Evolutionary conservation across 345 rosid genomes (phyloP).

Genomic region (Turnera subulata): DNA sequence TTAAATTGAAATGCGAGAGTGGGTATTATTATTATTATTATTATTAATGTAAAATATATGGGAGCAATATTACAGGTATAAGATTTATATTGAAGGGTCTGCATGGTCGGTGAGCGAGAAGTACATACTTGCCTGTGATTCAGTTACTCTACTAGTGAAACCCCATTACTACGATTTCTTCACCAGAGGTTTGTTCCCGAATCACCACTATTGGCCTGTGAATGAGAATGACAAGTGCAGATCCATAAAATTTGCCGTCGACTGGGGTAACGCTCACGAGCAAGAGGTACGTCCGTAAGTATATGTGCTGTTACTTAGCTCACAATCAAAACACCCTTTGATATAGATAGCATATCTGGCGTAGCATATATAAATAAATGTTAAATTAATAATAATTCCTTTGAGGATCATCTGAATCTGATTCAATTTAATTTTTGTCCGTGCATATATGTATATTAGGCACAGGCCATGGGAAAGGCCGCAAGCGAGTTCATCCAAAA

Average conservation of each 20-base stretch:
- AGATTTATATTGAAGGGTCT: conserved; percentile 21
- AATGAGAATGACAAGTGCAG: conserved; percentile 8
- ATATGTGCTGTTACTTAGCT: background rate
- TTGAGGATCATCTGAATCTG: too few relatives aligned
- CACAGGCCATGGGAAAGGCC: conserved; percentile 52
- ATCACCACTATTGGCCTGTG: conserved; percentile 22
- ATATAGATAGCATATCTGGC: background rate
- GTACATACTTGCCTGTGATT: conserved; percentile 21
- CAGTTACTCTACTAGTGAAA: conserved; percentile 11
- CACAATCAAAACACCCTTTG: background rate
- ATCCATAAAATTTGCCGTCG: conserved; percentile 17
- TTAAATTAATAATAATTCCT: too few relatives aligned
- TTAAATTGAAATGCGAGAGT: background rate
- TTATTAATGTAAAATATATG: too few relatives aligned
- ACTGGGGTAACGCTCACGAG: conserved; percentile 16
- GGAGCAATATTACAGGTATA: conserved; percentile 21
- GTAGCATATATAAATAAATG: too few relatives aligned
- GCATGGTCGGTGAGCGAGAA: conserved; percentile 27
- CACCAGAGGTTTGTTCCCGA: conserved; percentile 13
- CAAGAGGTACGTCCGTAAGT: background rate
- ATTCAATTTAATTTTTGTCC: too few relatives aligned
- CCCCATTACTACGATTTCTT: conserved; percentile 19
- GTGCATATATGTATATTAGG: conserved; percentile 26
- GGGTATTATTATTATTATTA: too few relatives aligned
- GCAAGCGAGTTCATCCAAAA: conserved; percentile 49